Evolutionary conservation across 106 monocot species (phyloP).

Genomic region (Acanthochlamys bracteata): DNA sequence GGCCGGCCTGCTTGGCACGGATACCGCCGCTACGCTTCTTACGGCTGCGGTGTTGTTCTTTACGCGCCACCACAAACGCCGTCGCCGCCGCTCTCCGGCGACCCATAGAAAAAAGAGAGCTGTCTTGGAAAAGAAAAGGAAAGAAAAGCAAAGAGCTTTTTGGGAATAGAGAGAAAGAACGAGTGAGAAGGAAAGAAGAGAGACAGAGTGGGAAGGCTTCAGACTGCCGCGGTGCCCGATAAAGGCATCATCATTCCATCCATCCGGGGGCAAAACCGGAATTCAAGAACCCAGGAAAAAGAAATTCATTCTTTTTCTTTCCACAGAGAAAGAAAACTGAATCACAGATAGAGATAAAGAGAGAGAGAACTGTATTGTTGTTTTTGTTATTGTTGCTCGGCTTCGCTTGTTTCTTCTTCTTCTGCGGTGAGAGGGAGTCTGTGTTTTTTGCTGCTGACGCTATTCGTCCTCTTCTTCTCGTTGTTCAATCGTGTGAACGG

Average conservation of each 20-base stretch:
- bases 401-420: background rate
- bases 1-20: slow-evolving; percentile 43
- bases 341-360: background rate
- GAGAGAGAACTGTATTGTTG: background rate
- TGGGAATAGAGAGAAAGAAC: background rate
- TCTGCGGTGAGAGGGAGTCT: background rate
- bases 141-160: background rate
- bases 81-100: slow-evolving; percentile 23
- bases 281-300: background rate
- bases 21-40: slow-evolving; percentile 37
- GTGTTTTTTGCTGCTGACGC: too few relatives aligned
- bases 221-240: background rate
- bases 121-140: background rate
- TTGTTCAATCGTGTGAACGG: too few relatives aligned
- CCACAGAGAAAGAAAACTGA: background rate
- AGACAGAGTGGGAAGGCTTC: background rate
- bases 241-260: slow-evolving; percentile 13
- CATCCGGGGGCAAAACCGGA: slow-evolving; percentile 24
- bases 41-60: slow-evolving; percentile 9
- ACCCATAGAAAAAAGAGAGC: slow-evolving; percentile 17
- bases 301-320: background rate
- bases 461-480: too few relatives aligned
- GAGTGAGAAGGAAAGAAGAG: background rate
- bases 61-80: slow-evolving; percentile 12
- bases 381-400: background rate